Conservation (phyloP, 2,329 filamentous ascomycete species). For the Cytospora mali region DNA sequence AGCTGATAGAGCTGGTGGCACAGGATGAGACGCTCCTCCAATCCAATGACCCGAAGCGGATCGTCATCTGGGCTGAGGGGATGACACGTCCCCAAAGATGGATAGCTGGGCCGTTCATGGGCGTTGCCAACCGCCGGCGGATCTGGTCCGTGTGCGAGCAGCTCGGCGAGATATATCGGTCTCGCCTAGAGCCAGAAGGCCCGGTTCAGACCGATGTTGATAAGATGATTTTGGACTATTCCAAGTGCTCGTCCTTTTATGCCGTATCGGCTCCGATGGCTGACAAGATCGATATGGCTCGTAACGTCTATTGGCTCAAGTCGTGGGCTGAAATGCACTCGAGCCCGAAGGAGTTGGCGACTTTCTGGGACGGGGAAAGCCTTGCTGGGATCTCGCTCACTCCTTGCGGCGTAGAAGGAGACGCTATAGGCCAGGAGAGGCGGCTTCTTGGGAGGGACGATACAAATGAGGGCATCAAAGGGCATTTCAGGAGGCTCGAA, state of each 20-base stretch:
- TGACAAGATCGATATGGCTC: neutral
- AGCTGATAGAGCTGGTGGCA: conserved; percentile 4
- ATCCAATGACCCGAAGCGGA: neutral
- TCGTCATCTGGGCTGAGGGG: conserved; percentile 4
- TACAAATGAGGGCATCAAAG: neutral
- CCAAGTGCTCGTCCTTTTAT: neutral
- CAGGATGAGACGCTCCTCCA: neutral
- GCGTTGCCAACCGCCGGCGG: conserved; percentile 4
- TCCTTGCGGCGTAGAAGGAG: neutral
- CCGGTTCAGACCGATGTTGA: neutral
- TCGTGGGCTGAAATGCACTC: neutral
- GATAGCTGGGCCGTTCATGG: conserved; percentile 2
- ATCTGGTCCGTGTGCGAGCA: conserved; percentile 15
- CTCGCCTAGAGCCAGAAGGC: neutral
- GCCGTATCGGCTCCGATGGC: neutral
- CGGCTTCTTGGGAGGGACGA: neutral
- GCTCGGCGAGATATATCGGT: neutral
- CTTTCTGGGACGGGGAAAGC: neutral
- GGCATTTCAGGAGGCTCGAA: neutral
- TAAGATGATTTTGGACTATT: neutral
- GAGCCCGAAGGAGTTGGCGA: neutral
- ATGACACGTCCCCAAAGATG: conserved; percentile 1
- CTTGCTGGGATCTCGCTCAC: neutral
- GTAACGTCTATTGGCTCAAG: conserved; percentile 2
- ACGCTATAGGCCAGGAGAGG: neutral